Percentiles rank a stretch among this genome's conserved stretches.
phyloP scores from a whole-genome alignment of 2,329 filamentous ascomycete genomes.

The Cladophialophora exuberans region DNA sequence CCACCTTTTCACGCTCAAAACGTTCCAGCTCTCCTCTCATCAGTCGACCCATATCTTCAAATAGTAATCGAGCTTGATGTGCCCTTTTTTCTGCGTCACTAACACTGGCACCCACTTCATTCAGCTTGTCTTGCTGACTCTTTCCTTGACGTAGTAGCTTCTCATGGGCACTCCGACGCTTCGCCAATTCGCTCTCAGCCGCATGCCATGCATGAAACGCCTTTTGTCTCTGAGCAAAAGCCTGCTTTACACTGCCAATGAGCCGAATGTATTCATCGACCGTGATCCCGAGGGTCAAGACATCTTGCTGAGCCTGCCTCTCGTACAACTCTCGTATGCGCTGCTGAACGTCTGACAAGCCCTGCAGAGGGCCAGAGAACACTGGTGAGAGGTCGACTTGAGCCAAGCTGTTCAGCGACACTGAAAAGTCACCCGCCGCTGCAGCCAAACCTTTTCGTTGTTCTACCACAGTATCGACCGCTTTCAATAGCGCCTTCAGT shows the following conservation, averaged over 20 bases:
- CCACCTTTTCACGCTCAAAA: constrained; percentile 96
- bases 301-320: constrained; percentile 93
- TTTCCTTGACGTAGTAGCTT: constrained; percentile 94
- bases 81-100: constrained; percentile 93
- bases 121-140: constrained; percentile 92
- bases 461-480: constrained; percentile 87
- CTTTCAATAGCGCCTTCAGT: constrained; percentile 85
- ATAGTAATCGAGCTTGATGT: constrained; percentile 84
- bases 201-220: constrained; percentile 93
- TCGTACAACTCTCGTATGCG: constrained; percentile 95
- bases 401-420: constrained; percentile 87
- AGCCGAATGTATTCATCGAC: constrained; percentile 98
- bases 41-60: constrained; percentile 95
- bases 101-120: constrained; percentile 89
- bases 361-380: constrained; percentile 85
- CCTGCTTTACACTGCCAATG: constrained; percentile 91
- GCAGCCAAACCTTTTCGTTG: constrained; percentile 94
- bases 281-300: constrained; percentile 93
- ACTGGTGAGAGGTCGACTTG: constrained; percentile 89
- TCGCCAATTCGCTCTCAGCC: constrained; percentile 86
- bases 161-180: constrained; percentile 86
- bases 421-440: constrained; percentile 89
- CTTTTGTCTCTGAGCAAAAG: constrained; percentile 90
- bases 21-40: constrained; percentile 90
- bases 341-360: constrained; percentile 88